A percentile compares a stretch with the other conserved stretches of the same genome.
Evolutionary conservation across 176 grass and related monocot species (phyloP).

Genomic region (Rhipidocladum racemiflorum): DNA sequence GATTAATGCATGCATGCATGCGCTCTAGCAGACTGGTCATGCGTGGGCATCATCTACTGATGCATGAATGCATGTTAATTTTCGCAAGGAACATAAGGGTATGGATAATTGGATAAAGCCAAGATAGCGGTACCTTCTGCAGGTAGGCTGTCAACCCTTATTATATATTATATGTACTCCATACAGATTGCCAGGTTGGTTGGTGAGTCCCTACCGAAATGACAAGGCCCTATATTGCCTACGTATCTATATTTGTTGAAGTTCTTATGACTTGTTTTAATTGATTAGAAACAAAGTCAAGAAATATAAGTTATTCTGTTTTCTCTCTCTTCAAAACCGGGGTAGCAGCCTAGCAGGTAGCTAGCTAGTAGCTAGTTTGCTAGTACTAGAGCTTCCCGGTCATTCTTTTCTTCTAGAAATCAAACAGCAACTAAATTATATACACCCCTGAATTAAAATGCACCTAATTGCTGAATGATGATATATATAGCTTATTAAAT

Average conservation of each 20-base stretch:
- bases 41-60: not conserved
- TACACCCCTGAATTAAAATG: not conserved
- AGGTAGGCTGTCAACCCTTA: too few species aligned
- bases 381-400: not conserved
- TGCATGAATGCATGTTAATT: not conserved
- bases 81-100: conserved; percentile 9
- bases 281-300: conserved; percentile 1
- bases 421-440: not conserved
- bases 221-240: conserved; percentile 9
- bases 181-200: not conserved
- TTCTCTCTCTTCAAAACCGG: not conserved
- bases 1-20: too few species aligned
- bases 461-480: not conserved
- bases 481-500: conserved; percentile 9
- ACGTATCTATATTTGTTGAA: not conserved
- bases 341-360: too few species aligned
- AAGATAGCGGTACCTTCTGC: not conserved
- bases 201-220: not conserved
- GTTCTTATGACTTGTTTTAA: not conserved
- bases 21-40: not conserved
- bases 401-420: not conserved
- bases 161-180: too few species aligned
- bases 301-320: not conserved
- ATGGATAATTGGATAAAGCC: not conserved
- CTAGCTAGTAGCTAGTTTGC: too few species aligned